Evolutionary conservation across 1,284 basidiomycete genomes (phyloP).

Genomic region (Trametes pubescens): DNA sequence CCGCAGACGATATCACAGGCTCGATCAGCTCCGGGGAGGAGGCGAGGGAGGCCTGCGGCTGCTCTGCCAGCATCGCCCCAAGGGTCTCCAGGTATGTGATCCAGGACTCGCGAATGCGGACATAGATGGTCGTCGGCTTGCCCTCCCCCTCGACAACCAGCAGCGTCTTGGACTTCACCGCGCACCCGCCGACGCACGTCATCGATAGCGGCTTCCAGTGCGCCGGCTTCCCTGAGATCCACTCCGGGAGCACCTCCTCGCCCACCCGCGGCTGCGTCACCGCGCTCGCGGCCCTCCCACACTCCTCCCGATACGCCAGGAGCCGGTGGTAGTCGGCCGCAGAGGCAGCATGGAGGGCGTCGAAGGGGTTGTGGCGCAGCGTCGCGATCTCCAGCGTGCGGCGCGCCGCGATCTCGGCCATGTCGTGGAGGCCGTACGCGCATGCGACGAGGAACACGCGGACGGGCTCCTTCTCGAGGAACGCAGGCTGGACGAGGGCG

Average conservation of each 20-base stretch:
- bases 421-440: slow-evolving; percentile 10
- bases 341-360: slow-evolving; percentile 7
- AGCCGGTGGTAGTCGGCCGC: slow-evolving; percentile 13
- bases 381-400: not conserved
- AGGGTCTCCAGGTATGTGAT: slow-evolving; percentile 9
- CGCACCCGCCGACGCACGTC: slow-evolving; percentile 4
- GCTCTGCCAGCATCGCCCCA: not conserved
- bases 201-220: slow-evolving; percentile 1
- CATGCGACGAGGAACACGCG: slow-evolving; percentile 7
- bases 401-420: slow-evolving; percentile 16
- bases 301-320: slow-evolving; percentile 11
- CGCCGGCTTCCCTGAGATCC: slow-evolving; percentile 4
- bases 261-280: not conserved
- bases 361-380: slow-evolving; percentile 3
- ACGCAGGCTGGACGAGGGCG: slow-evolving; percentile 25
- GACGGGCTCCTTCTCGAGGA: slow-evolving; percentile 8
- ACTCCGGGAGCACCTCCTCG: slow-evolving; percentile 7
- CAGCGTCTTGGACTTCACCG: slow-evolving; percentile 2
- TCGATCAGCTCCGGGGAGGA: slow-evolving; percentile 5
- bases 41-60: slow-evolving; percentile 2
- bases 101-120: slow-evolving; percentile 16
- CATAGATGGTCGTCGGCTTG: slow-evolving; percentile 5
- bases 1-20: slow-evolving; percentile 14
- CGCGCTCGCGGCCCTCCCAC: slow-evolving; percentile 12
- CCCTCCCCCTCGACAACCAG: slow-evolving; percentile 3